Base-by-base conservation (phyloP, 768 basidiomycete species). In the Favolaschia claudopus region DNA sequence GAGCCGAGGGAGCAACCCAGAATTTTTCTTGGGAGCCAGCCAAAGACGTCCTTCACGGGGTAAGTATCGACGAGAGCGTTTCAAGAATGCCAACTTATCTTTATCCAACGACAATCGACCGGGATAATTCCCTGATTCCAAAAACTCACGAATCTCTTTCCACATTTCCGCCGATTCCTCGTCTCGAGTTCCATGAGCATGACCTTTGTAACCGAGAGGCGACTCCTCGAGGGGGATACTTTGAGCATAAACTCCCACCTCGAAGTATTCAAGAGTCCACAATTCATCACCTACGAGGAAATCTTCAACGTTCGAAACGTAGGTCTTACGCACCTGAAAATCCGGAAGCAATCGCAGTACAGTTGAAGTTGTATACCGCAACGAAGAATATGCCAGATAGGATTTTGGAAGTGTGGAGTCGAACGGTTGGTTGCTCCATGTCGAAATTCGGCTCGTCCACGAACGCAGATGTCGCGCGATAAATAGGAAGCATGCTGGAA, bases 31-130 rank as follows among this genome's bases (percentile, higher is more conserved):
- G 4, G 50, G 56, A 0, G 39, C 32, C 4, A 27, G n/a, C 68
- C 67, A 74, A 0, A 76, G 48, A 1, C 60, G 27, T 2, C 59
- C 38, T 22, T 68, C 55, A 12, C 63, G 46, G 4, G 69, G 8
- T 7, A 73, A 67, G 48, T 62, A 73, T 17, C 54, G 40, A 2
- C 29, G 19, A 7, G 58, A 19, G 3, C 45, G 34, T 19, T 58
- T 60, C 2, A 65, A 22, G 22, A 63, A 65, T 3, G 39, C 29
- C 31, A 52, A 22, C 33, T 55, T 48, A 2, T 51, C 46, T 3
- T 20, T 24, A 29, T 66, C 55, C 7, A 24, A 38, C 5, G 40
- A 44, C 36, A 54, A 60, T 4, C 33, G 5, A 9, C 47, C 43
- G 3, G 64, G 55, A 19, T 65, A 29, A 0, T 48, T 15, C 2